Evolutionary conservation across 495 filamentous ascomycete genomes (phyloP), one percentile per base, ranked within the genome.

Genomic region (Amphirosellinia nigrospora): DNA sequence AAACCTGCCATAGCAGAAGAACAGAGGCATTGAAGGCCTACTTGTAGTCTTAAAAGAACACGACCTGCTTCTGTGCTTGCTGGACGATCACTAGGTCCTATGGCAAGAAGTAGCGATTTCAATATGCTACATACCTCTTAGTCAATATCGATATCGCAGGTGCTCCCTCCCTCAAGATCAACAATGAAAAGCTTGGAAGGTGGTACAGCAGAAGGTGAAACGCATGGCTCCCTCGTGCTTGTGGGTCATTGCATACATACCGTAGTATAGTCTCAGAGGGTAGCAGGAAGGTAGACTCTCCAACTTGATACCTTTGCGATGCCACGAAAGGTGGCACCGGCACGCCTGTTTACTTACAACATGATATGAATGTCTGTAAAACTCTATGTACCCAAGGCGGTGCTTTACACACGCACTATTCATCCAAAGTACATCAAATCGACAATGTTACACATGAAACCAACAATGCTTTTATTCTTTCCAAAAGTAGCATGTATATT

Each of bases 171-270:
- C 15, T n/a, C 3, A 41, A n/a, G 36, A 64, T 23, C n/a, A 28
- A 23, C 26, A 30, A 30, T 5, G 15, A 10, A 38, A 43, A n/a
- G 13, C 10, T 28, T 16, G 32, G 46, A 55, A 63, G 58, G 66
- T 64, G 19, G 68, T 23, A 56, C 60, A 48, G 39, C 23, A 28
- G 3, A 48, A 56, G 16, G 8, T 64, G 68, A 70, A 70, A 56
- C 68, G 16, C 19, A 55, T 48, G 60, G 43, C 30, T 58, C 50
- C 68, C 68, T 64, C 59, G 56, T 64, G 59, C 48, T 36, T 39
- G 56, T 53, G 34, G 56, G 55, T 28, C 30, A 3, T 62, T 62
- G 4, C 45, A 30, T 53, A 7, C 9, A 1, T 28, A 0, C n/a
- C n/a, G n/a, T n/a, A 21, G 19, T 9, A 10, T 15, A 8, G 55